Conservation (phyloP, 148 eudicot genomes). For the Vaccinium myrtillus region DNA sequence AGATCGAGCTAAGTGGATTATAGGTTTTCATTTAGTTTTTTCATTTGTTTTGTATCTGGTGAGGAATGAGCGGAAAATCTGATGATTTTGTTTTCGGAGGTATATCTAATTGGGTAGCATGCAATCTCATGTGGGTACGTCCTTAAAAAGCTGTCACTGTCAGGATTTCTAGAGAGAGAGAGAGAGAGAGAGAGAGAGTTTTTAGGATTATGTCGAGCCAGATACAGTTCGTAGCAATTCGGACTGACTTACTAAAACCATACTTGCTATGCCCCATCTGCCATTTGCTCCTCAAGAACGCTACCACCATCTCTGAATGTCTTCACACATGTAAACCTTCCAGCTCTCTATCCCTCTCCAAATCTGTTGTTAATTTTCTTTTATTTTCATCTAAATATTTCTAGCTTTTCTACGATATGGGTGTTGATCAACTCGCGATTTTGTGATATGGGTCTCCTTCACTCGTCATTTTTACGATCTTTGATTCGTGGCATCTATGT, state of each 20-base stretch:
- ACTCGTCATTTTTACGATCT: background rate
- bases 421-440: background rate
- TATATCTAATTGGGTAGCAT: background rate
- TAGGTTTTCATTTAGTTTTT: background rate
- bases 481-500: background rate
- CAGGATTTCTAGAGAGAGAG: background rate
- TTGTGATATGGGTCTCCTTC: background rate
- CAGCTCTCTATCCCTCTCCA: background rate
- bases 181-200: background rate
- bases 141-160: background rate
- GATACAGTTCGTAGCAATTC: background rate
- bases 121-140: slow-evolving; percentile 1
- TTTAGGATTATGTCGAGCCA: background rate
- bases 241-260: background rate
- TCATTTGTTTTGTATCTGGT: background rate
- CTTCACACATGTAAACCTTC: slow-evolving; percentile 26
- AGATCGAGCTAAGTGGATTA: background rate
- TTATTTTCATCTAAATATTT: background rate
- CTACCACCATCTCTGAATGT: slow-evolving; percentile 29
- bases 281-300: slow-evolving; percentile 14
- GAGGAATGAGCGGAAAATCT: background rate
- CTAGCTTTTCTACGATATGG: background rate
- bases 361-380: background rate
- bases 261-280: slow-evolving; percentile 28
- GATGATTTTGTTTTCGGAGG: background rate